Evolutionary conservation across 768 basidiomycete genomes (phyloP).

Genomic region (Agrocybe praecox): DNA sequence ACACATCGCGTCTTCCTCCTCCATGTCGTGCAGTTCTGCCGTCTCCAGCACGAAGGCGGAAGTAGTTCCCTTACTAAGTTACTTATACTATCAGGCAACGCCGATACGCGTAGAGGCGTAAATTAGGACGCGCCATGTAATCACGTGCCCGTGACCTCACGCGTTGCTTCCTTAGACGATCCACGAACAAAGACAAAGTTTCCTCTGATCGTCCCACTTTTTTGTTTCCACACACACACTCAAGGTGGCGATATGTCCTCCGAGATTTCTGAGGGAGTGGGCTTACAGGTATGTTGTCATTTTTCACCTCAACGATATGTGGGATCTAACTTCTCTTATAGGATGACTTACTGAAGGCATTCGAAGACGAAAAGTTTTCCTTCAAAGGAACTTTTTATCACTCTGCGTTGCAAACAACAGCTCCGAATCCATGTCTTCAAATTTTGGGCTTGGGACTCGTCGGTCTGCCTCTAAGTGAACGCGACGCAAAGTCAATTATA

Average conservation of each 20-base stretch:
- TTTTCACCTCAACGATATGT: neutral
- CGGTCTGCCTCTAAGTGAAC: conserved; percentile 41
- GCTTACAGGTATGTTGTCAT: neutral
- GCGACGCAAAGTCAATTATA: conserved; percentile 42
- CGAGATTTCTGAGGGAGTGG: neutral
- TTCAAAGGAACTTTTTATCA: conserved; percentile 37
- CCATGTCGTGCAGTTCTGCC: too few relatives aligned
- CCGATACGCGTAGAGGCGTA: too few relatives aligned
- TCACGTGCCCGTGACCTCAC: neutral
- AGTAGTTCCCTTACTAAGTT: too few relatives aligned
- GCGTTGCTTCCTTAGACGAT: neutral
- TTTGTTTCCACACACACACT: too few relatives aligned
- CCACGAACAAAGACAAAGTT: neutral
- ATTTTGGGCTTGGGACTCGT: conserved; percentile 43
- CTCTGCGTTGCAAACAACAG: conserved; percentile 18
- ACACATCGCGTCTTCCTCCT: too few relatives aligned
- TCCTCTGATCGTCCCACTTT: too few relatives aligned
- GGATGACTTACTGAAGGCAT: conserved; percentile 31
- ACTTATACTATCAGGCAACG: too few relatives aligned
- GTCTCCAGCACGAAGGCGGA: too few relatives aligned
- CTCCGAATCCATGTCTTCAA: conserved; percentile 44
- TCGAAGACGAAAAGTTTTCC: conserved; percentile 26
- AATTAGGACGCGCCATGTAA: too few relatives aligned
- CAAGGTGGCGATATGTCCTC: neutral
- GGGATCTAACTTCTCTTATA: conserved; percentile 4